A percentile compares a stretch with the other conserved stretches of the same genome.
These are phyloP conservation scores for Berkeleyomyces rouxiae DNA, from an alignment of 2,329 filamentous ascomycete genomes.

Conservation along the genomic window DNA sequence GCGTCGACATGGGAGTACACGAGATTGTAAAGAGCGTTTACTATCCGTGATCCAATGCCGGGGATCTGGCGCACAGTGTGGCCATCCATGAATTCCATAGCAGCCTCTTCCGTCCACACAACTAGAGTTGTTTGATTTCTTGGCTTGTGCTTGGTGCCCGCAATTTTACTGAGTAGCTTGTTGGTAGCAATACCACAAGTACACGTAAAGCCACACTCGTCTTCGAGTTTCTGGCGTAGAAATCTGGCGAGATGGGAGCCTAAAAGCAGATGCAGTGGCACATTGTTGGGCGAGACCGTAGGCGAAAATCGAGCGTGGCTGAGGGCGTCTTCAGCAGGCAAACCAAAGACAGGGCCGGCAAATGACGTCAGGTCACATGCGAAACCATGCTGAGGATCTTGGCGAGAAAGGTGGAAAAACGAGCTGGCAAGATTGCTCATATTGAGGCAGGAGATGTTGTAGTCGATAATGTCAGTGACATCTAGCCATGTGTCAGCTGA, in stretches of 20 bases:
- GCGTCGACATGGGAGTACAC: slow-evolving; percentile 12
- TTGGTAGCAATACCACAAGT: slow-evolving; percentile 79
- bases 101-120: slow-evolving; percentile 40
- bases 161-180: slow-evolving; percentile 74
- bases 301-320: not conserved
- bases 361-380: slow-evolving; percentile 53
- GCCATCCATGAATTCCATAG: slow-evolving; percentile 53
- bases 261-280: slow-evolving; percentile 46
- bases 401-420: slow-evolving; percentile 61
- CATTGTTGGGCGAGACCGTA: not conserved
- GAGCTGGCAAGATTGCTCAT: slow-evolving; percentile 43
- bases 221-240: slow-evolving; percentile 55
- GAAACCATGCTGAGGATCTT: slow-evolving; percentile 69
- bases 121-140: slow-evolving; percentile 72
- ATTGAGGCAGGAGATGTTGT: slow-evolving; percentile 62
- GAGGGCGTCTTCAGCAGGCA: not conserved
- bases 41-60: slow-evolving; percentile 69
- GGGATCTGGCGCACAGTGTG: slow-evolving; percentile 69
- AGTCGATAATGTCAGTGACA: slow-evolving; percentile 70
- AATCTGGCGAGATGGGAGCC: slow-evolving; percentile 68
- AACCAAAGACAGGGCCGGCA: slow-evolving; percentile 31
- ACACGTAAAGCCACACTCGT: slow-evolving; percentile 66
- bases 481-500: slow-evolving; percentile 34
- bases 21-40: slow-evolving; percentile 26
- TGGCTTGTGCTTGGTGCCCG: slow-evolving; percentile 71